Conservation (phyloP, 1,284 basidiomycete genomes). For the Malassezia psittaci region DNA sequence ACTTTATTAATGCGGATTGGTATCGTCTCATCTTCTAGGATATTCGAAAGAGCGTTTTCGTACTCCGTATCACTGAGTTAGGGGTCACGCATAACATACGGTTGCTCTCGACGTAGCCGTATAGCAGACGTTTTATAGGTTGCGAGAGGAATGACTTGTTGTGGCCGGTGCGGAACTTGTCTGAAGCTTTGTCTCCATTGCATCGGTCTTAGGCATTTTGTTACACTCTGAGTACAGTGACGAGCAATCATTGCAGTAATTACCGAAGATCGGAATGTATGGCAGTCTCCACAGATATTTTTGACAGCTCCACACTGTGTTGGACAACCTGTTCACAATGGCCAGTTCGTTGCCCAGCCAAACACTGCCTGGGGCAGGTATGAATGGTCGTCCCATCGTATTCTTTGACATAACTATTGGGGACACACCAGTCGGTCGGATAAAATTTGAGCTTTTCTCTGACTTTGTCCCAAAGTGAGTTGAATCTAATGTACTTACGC, state of each 20-base stretch:
- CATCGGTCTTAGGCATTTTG: no score
- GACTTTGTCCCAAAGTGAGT: conserved; percentile 78
- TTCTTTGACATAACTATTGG: conserved; percentile 77
- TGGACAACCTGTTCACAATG: not conserved
- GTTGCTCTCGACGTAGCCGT: not conserved
- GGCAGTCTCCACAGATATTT: no score
- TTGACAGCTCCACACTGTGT: no score
- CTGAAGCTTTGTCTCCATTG: no score
- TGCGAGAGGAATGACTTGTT: not conserved
- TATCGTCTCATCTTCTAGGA: conserved; percentile 10
- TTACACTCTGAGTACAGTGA: no score
- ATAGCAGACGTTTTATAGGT: not conserved
- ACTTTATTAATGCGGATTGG: conserved; percentile 15
- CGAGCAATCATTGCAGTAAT: not conserved
- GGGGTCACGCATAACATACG: not conserved
- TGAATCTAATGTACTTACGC: not conserved
- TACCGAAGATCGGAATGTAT: not conserved
- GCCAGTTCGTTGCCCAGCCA: no score
- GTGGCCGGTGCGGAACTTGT: not conserved
- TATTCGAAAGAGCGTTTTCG: conserved; percentile 6
- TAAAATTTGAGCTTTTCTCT: conserved; percentile 71
- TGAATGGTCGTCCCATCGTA: conserved; percentile 60
- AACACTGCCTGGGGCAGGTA: conserved; percentile 23
- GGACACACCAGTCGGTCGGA: conserved; percentile 55
- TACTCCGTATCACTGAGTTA: not conserved